Evolutionary conservation across 1,284 basidiomycete genomes (phyloP).

Genomic region (Entoloma clypeatum): DNA sequence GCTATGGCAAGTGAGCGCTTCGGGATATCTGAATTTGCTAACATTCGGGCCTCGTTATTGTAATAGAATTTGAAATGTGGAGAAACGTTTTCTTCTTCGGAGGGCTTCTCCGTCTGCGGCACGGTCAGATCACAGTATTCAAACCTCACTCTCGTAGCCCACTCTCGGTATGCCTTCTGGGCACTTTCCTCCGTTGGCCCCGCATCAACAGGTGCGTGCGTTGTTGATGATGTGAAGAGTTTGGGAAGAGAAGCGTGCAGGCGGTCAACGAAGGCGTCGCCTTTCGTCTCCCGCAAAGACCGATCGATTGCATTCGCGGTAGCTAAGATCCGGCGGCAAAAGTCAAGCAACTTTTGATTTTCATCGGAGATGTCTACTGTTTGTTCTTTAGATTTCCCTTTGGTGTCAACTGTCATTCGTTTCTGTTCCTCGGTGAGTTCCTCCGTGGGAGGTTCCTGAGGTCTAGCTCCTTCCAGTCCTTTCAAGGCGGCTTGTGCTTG

Average conservation of each 20-base stretch:
- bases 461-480: conserved; percentile 67
- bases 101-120: conserved; percentile 30
- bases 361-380: conserved; percentile 50
- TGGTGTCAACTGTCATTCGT: conserved; percentile 63
- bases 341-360: conserved; percentile 60
- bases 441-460: conserved; percentile 42
- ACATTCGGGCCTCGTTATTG: conserved; percentile 75
- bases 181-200: conserved; percentile 63
- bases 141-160: conserved; percentile 78
- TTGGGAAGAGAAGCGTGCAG: conserved; percentile 74
- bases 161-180: conserved; percentile 70
- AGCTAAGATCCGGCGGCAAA: conserved; percentile 76
- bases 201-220: conserved; percentile 42
- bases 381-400: conserved; percentile 60
- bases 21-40: conserved; percentile 76
- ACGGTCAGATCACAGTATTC: conserved; percentile 83
- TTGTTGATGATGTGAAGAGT: conserved; percentile 46
- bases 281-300: conserved; percentile 81
- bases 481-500: conserved; percentile 87
- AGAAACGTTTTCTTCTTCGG: conserved; percentile 43
- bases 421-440: conserved; percentile 83
- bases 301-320: conserved; percentile 81
- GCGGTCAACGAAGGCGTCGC: conserved; percentile 74
- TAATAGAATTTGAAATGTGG: conserved; percentile 78
- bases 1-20: conserved; percentile 88